phyloP scores from a whole-genome alignment of 2,329 filamentous ascomycete genomes.

The Talaromyces piceae region DNA sequence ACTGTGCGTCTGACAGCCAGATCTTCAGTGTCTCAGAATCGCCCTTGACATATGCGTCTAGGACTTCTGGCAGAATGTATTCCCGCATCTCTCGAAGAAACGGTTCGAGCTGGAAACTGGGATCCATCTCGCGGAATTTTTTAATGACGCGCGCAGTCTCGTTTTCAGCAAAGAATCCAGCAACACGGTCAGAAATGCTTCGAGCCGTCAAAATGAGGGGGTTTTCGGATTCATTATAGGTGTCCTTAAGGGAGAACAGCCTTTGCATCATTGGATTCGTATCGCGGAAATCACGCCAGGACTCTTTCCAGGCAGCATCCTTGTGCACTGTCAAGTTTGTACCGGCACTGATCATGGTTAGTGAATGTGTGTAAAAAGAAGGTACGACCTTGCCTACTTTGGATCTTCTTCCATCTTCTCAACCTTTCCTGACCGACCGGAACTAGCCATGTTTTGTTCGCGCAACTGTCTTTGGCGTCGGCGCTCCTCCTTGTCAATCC shows the following conservation, averaged over 20 bases:
- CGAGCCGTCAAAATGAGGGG: constrained; percentile 87
- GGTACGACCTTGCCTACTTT: constrained; percentile 54
- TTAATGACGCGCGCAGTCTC: constrained; percentile 97
- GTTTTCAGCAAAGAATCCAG: constrained; percentile 96
- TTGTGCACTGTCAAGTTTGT: constrained; percentile 95
- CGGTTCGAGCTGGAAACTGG: constrained; percentile 85
- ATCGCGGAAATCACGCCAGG: constrained; percentile 95
- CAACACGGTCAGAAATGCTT: constrained; percentile 86
- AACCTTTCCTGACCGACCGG: constrained; percentile 38
- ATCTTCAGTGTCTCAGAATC: constrained; percentile 84
- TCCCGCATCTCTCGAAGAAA: constrained; percentile 94
- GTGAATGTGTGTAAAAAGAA: constrained; percentile 16
- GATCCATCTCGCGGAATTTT: constrained; percentile 94
- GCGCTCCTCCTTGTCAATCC: constrained; percentile 93
- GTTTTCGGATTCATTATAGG: constrained; percentile 96
- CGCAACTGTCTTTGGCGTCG: constrained; percentile 67
- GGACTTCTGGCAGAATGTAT: constrained; percentile 93
- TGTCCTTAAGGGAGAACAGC: constrained; percentile 74
- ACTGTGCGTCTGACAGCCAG: constrained; percentile 95
- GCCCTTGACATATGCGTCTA: constrained; percentile 97
- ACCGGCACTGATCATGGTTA: constrained; percentile 59
- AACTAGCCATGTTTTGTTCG: constrained; percentile 54
- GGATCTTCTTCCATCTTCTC: constrained; percentile 75
- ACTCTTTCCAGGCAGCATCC: constrained; percentile 94
- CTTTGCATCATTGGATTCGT: constrained; percentile 81